Evolutionary conservation across 208 protist genomes (phyloP).

Genomic region (Acanthamoeba lenticulata): DNA sequence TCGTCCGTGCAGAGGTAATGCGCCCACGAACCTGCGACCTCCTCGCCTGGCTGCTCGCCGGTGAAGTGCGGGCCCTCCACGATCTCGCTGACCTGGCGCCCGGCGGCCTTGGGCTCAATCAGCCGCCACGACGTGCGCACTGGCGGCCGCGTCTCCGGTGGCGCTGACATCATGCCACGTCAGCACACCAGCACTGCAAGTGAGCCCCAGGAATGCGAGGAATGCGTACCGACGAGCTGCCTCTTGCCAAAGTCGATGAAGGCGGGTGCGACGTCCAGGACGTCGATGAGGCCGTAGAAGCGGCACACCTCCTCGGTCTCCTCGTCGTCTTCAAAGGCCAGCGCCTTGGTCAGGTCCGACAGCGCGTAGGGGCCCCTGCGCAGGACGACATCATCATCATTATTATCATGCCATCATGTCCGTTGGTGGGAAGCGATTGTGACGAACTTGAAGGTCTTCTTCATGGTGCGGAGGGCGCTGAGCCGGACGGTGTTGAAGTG

Average conservation of each 20-base stretch:
- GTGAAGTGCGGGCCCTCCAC: slow-evolving; percentile 18
- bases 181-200: neutral
- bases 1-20: neutral
- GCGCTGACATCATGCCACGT: neutral
- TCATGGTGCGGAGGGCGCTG: slow-evolving; percentile 21
- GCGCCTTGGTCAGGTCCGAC: neutral
- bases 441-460: slow-evolving; percentile 9
- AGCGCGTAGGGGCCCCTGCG: neutral
- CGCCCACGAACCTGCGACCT: slow-evolving; percentile 13
- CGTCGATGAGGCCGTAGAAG: slow-evolving; percentile 20
- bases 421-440: too few relatives aligned
- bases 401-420: neutral
- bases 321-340: slow-evolving; percentile 33
- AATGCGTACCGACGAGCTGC: slow-evolving; percentile 38
- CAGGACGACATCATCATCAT: neutral
- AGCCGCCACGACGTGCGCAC: slow-evolving; percentile 28
- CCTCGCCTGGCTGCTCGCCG: neutral
- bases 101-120: slow-evolving; percentile 35
- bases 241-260: slow-evolving; percentile 31
- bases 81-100: neutral
- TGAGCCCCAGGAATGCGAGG: too few relatives aligned
- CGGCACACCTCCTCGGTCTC: slow-evolving; percentile 29
- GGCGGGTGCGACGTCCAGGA: neutral
- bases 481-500: slow-evolving; percentile 17
- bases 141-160: neutral